phyloP scores from a whole-genome alignment of 2,329 filamentous ascomycete species.

The Colletotrichum agaves region DNA sequence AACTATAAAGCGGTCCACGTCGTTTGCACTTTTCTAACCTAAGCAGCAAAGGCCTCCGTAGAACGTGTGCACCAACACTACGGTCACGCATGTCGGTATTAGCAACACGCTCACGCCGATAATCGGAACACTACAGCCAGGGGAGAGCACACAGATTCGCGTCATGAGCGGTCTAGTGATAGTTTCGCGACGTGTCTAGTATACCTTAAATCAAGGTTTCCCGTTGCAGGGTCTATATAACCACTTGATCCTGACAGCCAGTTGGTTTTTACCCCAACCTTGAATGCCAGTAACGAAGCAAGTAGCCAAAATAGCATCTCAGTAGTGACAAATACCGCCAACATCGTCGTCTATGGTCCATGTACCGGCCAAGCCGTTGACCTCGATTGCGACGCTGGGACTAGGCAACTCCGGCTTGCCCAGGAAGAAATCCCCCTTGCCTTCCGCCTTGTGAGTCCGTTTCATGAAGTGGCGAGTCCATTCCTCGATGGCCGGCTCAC shows the following conservation, averaged over 20 bases:
- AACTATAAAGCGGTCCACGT: too few species aligned
- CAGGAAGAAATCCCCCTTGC: constrained; percentile 67
- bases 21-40: too few species aligned
- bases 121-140: too few species aligned
- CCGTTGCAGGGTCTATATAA: background rate
- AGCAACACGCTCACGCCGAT: too few species aligned
- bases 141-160: background rate
- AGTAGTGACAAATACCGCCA: constrained; percentile 71
- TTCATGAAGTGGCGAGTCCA: constrained; percentile 71
- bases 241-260: background rate
- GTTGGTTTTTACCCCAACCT: constrained; percentile 24
- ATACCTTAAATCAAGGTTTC: background rate
- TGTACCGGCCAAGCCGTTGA: constrained; percentile 79
- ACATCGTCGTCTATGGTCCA: constrained; percentile 90
- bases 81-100: too few species aligned
- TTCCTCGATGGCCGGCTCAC: constrained; percentile 82
- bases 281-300: background rate
- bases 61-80: too few species aligned
- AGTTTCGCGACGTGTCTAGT: background rate
- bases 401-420: constrained; percentile 58
- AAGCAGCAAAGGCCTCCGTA: too few species aligned
- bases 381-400: constrained; percentile 57
- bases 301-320: constrained; percentile 3
- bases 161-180: background rate
- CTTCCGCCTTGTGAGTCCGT: constrained; percentile 59